Base-by-base conservation (phyloP, 2,329 filamentous ascomycete genomes). In the Westerdykella sp. region DNA sequence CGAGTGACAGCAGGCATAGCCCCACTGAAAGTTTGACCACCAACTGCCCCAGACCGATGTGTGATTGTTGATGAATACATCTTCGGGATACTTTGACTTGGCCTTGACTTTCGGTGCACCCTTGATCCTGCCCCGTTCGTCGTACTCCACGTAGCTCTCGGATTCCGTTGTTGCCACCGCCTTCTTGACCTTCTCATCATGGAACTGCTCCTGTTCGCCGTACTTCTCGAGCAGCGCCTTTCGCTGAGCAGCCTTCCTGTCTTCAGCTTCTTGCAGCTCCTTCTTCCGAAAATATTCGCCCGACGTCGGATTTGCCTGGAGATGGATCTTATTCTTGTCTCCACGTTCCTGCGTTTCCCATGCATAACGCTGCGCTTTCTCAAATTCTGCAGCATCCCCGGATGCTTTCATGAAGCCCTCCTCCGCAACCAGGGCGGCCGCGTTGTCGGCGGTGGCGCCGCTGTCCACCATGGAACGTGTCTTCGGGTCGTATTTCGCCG, bases 401-500 rank as follows among this genome's bases (percentile, higher is more conserved):
- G 88, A 90, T 1, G 83, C 84, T 35, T 84, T 81, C 70, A 95
- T 80, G 66, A 95, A 97, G 37, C 91, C 91, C 57, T 97, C 90
- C 57, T 97, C 93, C 4, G 90, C 90, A 43, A 93, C 91, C 5
- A 95, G 69, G 23, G 84, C 81, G 6, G 90, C 85, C 2, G 87
- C 85, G 54, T 83, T 84, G 69, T 94, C 88, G 16, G 79, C 79
- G 25, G 83, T 86, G 6, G 85, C 88, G 38, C 89, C 88, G 49
- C 80, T 82, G 60, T 95, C 87, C 16, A 95, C 85, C 76, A 98
- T 87, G 7, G 86, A 84, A 56, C 93, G 79, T 11, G 90, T 96
- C 65, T 98, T 98, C 0, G 93, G 93, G 60, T 98, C 91, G 69
- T 98, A 98, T 66, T 95, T 94, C 1, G 94, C 93, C 1, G 90